phyloP scores from a whole-genome alignment of 1,139 yeast species.

The Pichia sp. region DNA sequence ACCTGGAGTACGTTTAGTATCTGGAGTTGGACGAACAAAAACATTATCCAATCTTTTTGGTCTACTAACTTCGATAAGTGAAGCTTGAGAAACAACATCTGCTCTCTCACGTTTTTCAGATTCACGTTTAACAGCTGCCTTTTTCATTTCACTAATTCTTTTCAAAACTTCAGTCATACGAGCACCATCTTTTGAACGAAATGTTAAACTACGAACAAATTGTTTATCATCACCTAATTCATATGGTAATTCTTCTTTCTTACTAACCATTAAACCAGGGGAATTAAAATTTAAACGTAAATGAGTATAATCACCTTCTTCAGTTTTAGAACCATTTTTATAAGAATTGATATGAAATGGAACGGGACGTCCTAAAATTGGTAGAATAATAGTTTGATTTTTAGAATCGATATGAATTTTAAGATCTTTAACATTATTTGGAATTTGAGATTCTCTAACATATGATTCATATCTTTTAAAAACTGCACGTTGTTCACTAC shows the following conservation, averaged over 20 bases:
- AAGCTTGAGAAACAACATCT: conserved; percentile 92
- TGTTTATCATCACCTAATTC: conserved; percentile 84
- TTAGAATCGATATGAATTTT: conserved; percentile 83
- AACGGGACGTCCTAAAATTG: conserved; percentile 93
- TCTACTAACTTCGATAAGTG: conserved; percentile 72
- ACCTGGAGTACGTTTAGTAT: conserved; percentile 91
- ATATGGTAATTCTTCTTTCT: conserved; percentile 77
- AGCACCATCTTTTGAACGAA: conserved; percentile 86
- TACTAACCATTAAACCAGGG: conserved; percentile 60
- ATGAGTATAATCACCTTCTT: conserved; percentile 93
- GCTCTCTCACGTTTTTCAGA: conserved; percentile 88
- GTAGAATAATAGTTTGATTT: conserved; percentile 82
- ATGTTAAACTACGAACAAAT: conserved; percentile 79
- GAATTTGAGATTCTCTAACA: conserved; percentile 87
- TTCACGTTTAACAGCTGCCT: conserved; percentile 85
- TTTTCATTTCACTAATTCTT: conserved; percentile 87
- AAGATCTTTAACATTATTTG: conserved; percentile 73
- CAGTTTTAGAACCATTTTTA: conserved; percentile 91
- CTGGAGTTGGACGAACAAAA: conserved; percentile 92
- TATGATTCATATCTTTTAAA: conserved; percentile 93
- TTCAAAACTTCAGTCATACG: conserved; percentile 88
- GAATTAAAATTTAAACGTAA: conserved; percentile 87
- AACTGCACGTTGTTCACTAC: conserved; percentile 61
- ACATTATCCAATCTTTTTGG: conserved; percentile 84
- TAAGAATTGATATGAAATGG: conserved; percentile 94